These are phyloP conservation scores for Agaricus subrufescens DNA, from an alignment of 768 basidiomycete species.

Conservation along the genomic window DNA sequence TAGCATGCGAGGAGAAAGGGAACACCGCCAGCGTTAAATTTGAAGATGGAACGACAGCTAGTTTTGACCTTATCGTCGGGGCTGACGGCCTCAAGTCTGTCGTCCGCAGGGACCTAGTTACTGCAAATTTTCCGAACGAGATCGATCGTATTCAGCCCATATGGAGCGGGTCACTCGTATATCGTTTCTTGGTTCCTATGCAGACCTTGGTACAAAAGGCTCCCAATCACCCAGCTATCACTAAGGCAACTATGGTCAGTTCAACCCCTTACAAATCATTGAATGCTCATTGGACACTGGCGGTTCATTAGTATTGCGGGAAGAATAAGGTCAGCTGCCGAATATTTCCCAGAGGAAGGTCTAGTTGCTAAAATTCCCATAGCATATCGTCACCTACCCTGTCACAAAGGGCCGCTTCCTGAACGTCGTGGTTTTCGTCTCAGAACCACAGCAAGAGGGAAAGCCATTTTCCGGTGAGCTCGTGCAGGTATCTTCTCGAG, in stretches of 20 bases:
- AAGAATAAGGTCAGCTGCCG: conserved; percentile 21
- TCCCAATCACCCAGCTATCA: conserved; percentile 19
- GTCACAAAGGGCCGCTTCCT: conserved; percentile 29
- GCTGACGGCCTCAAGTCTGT: conserved; percentile 33
- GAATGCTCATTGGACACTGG: background rate
- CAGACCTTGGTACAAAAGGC: conserved; percentile 21
- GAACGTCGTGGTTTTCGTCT: conserved; percentile 28
- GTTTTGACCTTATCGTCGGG: conserved; percentile 45
- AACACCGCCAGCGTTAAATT: conserved; percentile 29
- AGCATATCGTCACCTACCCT: conserved; percentile 38
- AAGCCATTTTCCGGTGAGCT: conserved; percentile 26
- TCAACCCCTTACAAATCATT: background rate
- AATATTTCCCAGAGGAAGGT: conserved; percentile 10
- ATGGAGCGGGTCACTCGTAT: conserved; percentile 37
- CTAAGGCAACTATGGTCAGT: conserved; percentile 18
- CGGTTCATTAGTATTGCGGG: conserved; percentile 23
- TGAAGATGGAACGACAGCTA: conserved; percentile 37
- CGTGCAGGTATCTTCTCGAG: conserved; percentile 21
- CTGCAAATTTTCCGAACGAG: conserved; percentile 11
- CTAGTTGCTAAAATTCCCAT: background rate
- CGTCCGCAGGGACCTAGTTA: conserved; percentile 23
- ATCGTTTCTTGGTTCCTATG: conserved; percentile 31
- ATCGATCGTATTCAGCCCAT: conserved; percentile 20
- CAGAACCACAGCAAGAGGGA: conserved; percentile 23
- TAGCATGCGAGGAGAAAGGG: conserved; percentile 29